A percentile compares a stretch with the other conserved stretches of the same genome.
Evolutionary conservation across 2,329 filamentous ascomycete species (phyloP).

Genomic region (Stagonosporopsis cucurbitacearum): DNA sequence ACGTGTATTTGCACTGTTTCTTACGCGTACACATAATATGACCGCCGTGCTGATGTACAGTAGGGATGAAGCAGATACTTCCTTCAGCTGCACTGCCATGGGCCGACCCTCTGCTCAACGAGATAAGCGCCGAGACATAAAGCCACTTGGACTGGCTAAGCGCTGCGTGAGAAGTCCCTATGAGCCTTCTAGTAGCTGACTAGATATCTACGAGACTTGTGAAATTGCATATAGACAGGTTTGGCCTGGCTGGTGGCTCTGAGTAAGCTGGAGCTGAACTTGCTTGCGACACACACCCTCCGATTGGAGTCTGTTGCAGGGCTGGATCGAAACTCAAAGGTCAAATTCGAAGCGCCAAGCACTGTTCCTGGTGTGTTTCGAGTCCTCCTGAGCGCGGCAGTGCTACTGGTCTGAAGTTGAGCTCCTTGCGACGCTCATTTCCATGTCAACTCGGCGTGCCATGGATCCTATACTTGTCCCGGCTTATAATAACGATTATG

Average conservation of each 20-base stretch:
- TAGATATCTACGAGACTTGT: no score
- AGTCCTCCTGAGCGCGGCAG: background rate
- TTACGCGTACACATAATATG: no score
- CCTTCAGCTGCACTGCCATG: no score
- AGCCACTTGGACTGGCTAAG: background rate
- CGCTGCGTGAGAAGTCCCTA: background rate
- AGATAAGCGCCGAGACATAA: background rate
- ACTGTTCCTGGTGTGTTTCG: conserved; percentile 2
- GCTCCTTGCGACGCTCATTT: background rate
- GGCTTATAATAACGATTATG: background rate
- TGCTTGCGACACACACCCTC: conserved; percentile 20
- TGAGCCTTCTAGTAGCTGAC: background rate
- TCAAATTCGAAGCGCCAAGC: conserved; percentile 4
- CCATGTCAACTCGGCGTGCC: background rate
- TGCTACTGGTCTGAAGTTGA: background rate
- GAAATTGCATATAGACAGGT: conserved; percentile 19
- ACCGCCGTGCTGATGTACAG: no score
- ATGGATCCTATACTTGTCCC: no score
- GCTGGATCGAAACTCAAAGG: conserved; percentile 10
- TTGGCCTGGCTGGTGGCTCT: conserved; percentile 3
- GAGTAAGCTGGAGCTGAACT: conserved; percentile 24
- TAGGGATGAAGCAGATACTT: no score
- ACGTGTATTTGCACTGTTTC: no score
- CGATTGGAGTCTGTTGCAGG: conserved; percentile 14
- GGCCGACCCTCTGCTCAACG: no score